Base-by-base conservation (phyloP, 2,329 filamentous ascomycete species). In the Shiraia bambusicola region DNA sequence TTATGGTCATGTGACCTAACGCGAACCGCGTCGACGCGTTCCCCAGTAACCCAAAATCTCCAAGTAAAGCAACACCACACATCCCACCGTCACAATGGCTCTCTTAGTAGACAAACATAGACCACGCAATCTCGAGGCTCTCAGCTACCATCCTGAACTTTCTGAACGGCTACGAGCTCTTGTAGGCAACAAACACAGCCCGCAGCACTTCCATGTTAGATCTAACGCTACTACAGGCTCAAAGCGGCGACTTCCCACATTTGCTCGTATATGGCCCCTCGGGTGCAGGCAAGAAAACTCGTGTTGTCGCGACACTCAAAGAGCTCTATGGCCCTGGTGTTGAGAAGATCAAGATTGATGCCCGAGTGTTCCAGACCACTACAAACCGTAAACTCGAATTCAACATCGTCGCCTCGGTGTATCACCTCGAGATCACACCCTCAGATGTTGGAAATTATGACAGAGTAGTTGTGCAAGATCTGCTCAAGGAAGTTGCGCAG, bases 281-380 rank as follows among this genome's bases (percentile, higher is more conserved):
- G 0, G 93, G 93, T 25, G 93, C 93, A 4, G 93, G 93, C 54
- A 98, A 98, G 71, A 98, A 98, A 73, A 98, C 93, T 1, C 85
- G 93, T 30, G 94, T 97, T 54, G 89, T 96, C 13, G 91, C 93
- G 12, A 97, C 92, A 0, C 75, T 98, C 3, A 95, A 95, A 69
- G 92, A 96, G 65, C 79, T 98, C 6, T 98, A 93, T 69, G 93
- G 93, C 0, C 85, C 92, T 0, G 92, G 93, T 30, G 93, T 95
- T n/a, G 94, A 98, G 66, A 97, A 96, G 78, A 98, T 98, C 78
- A 97, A 97, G 75, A 97, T 98, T 72, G 93, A 98, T 66, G 88
- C 90, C 10, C 87, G 93, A 52, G 87, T 96, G 45, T 98, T 98
- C 75, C 91, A 95, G 71, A 97, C 93, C 1, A 91, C 83, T 15